Evolutionary conservation across 2,329 filamentous ascomycete species (phyloP).

Genomic region (Sporothrix globosa): DNA sequence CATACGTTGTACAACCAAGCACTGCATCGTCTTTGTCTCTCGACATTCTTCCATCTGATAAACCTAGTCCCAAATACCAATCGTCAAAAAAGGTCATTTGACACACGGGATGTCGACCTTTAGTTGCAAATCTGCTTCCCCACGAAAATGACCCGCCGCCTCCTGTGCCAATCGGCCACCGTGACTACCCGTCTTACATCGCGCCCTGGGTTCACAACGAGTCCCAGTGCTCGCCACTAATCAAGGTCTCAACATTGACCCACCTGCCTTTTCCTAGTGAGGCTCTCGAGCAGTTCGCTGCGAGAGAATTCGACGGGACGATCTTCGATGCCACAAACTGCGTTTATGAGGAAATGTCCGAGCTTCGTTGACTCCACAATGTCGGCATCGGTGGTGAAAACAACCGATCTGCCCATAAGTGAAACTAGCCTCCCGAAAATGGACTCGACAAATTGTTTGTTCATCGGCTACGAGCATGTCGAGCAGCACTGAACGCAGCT

Average conservation of each 20-base stretch:
- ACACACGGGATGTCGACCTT: neutral
- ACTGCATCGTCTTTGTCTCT: no score
- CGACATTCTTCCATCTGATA: no score
- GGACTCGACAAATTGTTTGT: neutral
- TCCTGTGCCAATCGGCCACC: neutral
- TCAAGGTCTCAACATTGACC: neutral
- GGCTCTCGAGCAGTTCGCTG: neutral
- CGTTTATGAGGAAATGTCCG: neutral
- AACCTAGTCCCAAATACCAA: neutral
- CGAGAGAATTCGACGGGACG: neutral
- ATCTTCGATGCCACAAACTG: constrained; percentile 7
- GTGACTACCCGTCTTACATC: constrained; percentile 3
- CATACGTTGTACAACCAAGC: no score
- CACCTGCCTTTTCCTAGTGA: neutral
- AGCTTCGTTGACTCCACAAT: neutral
- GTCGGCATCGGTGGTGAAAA: neutral
- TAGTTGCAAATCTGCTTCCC: neutral
- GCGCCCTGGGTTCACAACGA: neutral
- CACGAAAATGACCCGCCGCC: constrained; percentile 17
- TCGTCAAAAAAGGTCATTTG: neutral
- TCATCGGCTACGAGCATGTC: neutral
- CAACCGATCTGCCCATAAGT: neutral
- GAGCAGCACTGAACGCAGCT: neutral
- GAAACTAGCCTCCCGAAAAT: neutral
- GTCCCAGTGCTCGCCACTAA: neutral